Percentiles rank a stretch among this genome's conserved stretches.
Evolutionary conservation across 2,329 filamentous ascomycete genomes (phyloP).

Genomic region (Aspergillus ruber): DNA sequence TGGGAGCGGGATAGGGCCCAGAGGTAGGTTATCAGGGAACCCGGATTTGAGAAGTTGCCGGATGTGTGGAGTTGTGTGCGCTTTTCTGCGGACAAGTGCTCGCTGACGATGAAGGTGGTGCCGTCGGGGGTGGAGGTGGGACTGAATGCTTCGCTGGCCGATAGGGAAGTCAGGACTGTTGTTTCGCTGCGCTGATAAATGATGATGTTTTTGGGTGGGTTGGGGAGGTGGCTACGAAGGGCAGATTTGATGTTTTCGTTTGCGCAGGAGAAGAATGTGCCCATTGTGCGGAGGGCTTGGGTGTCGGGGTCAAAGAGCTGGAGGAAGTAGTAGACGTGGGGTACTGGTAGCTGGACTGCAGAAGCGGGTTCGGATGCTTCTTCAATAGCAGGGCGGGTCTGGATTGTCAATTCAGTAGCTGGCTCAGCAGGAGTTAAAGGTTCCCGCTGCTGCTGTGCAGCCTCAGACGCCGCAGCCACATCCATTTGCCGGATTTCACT

Average conservation of each 20-base stretch:
- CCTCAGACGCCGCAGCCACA: conserved; percentile 8
- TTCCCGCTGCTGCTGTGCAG: neutral
- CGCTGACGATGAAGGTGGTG: conserved; percentile 37
- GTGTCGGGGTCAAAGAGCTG: conserved; percentile 48
- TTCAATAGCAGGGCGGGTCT: conserved; percentile 4
- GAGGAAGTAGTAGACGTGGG: conserved; percentile 43
- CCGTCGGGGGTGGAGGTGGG: conserved; percentile 29
- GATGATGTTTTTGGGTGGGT: conserved; percentile 33
- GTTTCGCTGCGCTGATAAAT: conserved; percentile 40
- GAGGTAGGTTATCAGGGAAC: conserved; percentile 39
- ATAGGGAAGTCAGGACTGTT: conserved; percentile 28
- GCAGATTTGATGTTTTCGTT: conserved; percentile 35
- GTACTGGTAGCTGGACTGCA: conserved; percentile 19
- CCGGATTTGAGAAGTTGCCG: conserved; percentile 32
- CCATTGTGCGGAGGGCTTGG: conserved; percentile 36
- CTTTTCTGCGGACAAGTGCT: conserved; percentile 32
- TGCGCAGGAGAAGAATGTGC: conserved; percentile 37
- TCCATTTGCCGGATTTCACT: conserved; percentile 22
- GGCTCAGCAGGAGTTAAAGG: neutral
- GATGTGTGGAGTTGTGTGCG: conserved; percentile 26
- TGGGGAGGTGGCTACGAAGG: conserved; percentile 34
- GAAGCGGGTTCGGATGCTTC: conserved; percentile 6
- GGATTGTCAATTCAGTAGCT: conserved; percentile 1
- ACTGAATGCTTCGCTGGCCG: conserved; percentile 30
- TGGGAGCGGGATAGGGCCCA: conserved; percentile 40